Evolutionary conservation across 2,329 filamentous ascomycete genomes (phyloP).

Genomic region (Corinectria fuckeliana): DNA sequence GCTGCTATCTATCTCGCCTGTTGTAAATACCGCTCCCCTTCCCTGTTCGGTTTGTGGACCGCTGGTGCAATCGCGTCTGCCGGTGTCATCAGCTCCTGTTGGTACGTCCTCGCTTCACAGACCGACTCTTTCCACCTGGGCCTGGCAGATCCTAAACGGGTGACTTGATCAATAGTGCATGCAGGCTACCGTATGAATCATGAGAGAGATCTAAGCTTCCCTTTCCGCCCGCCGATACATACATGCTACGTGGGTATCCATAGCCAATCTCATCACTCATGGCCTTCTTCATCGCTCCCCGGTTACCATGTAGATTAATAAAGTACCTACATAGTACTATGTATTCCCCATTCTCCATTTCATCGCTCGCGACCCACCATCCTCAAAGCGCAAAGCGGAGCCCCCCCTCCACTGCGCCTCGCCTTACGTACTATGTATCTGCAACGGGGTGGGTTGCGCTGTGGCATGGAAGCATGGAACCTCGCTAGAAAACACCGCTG

Average conservation of each 20-base stretch:
- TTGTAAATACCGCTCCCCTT: background rate
- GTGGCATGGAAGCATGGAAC: constrained; percentile 20
- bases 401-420: too few species aligned
- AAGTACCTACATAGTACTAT: background rate
- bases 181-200: background rate
- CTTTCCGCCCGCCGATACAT: constrained; percentile 8
- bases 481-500: constrained; percentile 20
- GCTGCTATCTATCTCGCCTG: background rate
- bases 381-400: too few species aligned
- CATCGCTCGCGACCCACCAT: background rate
- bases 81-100: too few species aligned
- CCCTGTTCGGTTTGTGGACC: too few species aligned
- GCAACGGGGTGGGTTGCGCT: background rate
- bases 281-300: background rate
- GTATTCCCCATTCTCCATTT: background rate
- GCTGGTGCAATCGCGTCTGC: background rate
- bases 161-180: background rate
- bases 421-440: constrained; percentile 9
- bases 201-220: background rate
- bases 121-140: background rate
- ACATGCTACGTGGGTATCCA: background rate
- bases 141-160: background rate
- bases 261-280: background rate
- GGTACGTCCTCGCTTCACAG: background rate
- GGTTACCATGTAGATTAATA: too few species aligned